phyloP scores from a whole-genome alignment of 768 basidiomycete genomes.

The Mycena alexandri region DNA sequence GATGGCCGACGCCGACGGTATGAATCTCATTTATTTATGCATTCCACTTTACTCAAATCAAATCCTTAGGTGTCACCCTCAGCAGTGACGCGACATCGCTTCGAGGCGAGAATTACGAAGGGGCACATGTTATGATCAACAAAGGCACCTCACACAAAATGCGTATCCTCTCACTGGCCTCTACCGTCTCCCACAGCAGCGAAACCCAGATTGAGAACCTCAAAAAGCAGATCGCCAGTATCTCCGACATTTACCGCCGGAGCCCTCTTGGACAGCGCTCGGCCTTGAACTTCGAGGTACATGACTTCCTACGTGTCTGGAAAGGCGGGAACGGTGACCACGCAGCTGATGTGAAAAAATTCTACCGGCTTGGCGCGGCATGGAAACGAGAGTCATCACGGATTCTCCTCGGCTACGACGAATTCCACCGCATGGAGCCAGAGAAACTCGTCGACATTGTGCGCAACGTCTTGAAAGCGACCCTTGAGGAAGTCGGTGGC shows the following conservation, averaged over 20 bases:
- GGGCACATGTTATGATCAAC: no score
- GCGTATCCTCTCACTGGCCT: no score
- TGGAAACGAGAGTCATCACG: neutral
- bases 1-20: neutral
- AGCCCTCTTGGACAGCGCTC: neutral
- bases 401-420: neutral
- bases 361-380: no score
- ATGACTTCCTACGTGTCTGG: neutral
- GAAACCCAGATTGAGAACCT: neutral
- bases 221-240: neutral
- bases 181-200: neutral
- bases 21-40: neutral
- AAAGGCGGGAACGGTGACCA: neutral
- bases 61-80: neutral
- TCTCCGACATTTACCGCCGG: no score
- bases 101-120: no score
- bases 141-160: no score
- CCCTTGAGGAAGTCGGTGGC: conserved; percentile 8
- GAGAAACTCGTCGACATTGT: neutral
- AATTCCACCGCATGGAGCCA: neutral
- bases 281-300: neutral
- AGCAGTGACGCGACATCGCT: neutral
- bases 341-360: neutral
- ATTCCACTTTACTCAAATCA: no score
- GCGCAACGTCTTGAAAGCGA: neutral